Percentiles rank a stretch among this genome's conserved stretches.
Conservation (phyloP, 768 basidiomycete genomes). For the Lentinula lateritia region DNA sequence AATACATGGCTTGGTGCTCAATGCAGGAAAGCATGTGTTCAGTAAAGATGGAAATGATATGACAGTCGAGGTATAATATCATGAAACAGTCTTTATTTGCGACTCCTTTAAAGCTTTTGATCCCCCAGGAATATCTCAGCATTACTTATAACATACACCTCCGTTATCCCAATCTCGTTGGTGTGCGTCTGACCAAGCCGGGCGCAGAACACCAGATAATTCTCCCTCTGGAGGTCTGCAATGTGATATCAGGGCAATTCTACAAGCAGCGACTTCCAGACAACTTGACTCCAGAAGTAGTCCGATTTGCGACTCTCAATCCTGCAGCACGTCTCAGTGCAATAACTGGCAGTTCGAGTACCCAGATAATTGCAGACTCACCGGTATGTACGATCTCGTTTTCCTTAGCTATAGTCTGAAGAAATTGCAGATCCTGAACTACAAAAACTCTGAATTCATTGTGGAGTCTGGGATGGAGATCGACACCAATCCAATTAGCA, state of each 20-base stretch:
- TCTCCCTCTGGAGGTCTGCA: conserved; percentile 48
- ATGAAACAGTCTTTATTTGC: background rate
- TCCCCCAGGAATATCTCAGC: conserved; percentile 35
- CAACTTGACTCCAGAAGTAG: conserved; percentile 26
- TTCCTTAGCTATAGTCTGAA: background rate
- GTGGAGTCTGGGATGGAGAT: conserved; percentile 35
- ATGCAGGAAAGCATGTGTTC: conserved; percentile 36
- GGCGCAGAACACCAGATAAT: conserved; percentile 23
- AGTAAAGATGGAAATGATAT: conserved; percentile 26
- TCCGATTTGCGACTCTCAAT: conserved; percentile 42
- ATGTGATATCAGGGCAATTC: conserved; percentile 40
- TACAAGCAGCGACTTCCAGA: conserved; percentile 40
- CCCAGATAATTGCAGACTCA: conserved; percentile 22
- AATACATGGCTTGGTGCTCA: conserved; percentile 28
- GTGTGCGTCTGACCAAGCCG: conserved; percentile 25
- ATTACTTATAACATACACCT: conserved; percentile 27
- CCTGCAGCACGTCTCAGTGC: conserved; percentile 32
- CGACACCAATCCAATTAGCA: conserved; percentile 15
- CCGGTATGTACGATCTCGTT: background rate
- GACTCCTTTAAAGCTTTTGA: background rate
- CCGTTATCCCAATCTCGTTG: conserved; percentile 29
- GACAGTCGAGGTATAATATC: conserved; percentile 32
- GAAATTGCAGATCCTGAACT: conserved; percentile 4
- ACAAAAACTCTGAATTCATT: conserved; percentile 25
- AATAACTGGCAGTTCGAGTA: conserved; percentile 17